A percentile compares a stretch with the other conserved stretches of the same genome.
Evolutionary conservation across 345 rosid species (phyloP).

Genomic region (Moricandia arvensis): DNA sequence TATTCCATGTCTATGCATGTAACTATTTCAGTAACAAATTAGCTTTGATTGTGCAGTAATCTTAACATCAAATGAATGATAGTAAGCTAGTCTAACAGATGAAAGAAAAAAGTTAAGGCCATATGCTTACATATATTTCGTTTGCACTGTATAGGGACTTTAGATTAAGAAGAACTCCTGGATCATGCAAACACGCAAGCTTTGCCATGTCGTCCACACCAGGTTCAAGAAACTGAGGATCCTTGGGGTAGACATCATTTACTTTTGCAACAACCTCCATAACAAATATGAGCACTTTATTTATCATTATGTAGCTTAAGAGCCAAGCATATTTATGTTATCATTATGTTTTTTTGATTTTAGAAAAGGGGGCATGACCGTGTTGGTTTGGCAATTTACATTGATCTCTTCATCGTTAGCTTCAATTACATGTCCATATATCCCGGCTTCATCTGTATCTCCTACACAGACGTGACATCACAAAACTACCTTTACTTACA

Average conservation of each 20-base stretch:
- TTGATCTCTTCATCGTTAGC: slow-evolving; percentile 54
- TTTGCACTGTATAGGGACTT: slow-evolving; percentile 61
- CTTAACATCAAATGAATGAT: background rate
- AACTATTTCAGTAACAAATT: slow-evolving; percentile 16
- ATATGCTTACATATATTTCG: slow-evolving; percentile 83
- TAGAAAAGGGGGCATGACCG: slow-evolving; percentile 41
- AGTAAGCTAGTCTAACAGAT: background rate
- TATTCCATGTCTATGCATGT: slow-evolving; percentile 93
- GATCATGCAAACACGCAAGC: slow-evolving; percentile 93
- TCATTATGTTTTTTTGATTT: background rate
- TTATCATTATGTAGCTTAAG: slow-evolving; percentile 17
- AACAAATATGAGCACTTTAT: background rate
- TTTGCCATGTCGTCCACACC: slow-evolving; percentile 98
- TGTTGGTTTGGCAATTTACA: slow-evolving; percentile 61
- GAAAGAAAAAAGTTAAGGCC: too few relatives aligned
- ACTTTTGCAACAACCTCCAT: slow-evolving; percentile 63
- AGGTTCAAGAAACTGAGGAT: slow-evolving; percentile 54
- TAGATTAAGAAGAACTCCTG: slow-evolving; percentile 78
- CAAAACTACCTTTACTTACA: slow-evolving; percentile 26
- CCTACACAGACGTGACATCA: slow-evolving; percentile 87
- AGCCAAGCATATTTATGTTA: background rate
- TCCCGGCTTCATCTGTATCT: slow-evolving; percentile 78
- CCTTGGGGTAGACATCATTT: slow-evolving; percentile 31
- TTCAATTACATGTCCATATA: slow-evolving; percentile 81
- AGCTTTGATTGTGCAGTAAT: background rate